These are phyloP conservation scores for Lipomyces lipofer DNA, from an alignment of 805 yeast genomes.

Conservation along the genomic window DNA sequence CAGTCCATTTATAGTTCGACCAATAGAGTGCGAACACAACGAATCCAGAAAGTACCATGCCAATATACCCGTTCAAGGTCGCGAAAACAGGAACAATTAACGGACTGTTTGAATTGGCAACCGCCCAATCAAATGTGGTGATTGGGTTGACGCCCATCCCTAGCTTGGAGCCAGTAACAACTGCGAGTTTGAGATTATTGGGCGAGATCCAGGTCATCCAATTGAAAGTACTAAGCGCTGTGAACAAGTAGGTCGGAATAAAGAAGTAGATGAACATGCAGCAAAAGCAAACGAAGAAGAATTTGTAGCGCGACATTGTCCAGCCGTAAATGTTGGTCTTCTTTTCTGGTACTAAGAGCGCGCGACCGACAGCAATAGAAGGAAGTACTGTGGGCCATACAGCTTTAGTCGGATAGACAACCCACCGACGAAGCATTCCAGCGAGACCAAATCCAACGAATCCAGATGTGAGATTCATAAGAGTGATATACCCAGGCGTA, in stretches of 20 bases:
- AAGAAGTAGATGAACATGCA: constrained; percentile 58
- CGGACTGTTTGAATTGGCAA: constrained; percentile 56
- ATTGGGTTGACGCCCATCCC: constrained; percentile 52
- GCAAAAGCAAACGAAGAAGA: constrained; percentile 48
- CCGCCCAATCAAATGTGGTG: constrained; percentile 53
- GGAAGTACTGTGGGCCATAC: constrained; percentile 69
- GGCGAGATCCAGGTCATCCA: constrained; percentile 48
- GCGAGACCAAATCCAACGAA: constrained; percentile 65
- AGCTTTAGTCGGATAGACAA: constrained; percentile 60
- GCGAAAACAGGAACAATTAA: constrained; percentile 60
- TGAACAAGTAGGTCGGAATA: constrained; percentile 66
- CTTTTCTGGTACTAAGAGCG: constrained; percentile 44
- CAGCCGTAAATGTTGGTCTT: constrained; percentile 53
- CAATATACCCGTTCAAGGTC: constrained; percentile 42
- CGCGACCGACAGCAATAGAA: constrained; percentile 55
- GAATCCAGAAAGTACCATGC: constrained; percentile 37
- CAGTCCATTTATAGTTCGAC: constrained; percentile 41
- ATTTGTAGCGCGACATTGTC: constrained; percentile 53
- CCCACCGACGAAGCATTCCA: constrained; percentile 56
- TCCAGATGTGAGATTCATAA: constrained; percentile 57
- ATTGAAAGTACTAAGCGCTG: constrained; percentile 60
- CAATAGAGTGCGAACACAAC: constrained; percentile 46
- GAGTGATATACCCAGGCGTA: constrained; percentile 48
- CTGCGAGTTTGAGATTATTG: constrained; percentile 52
- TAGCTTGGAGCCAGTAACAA: constrained; percentile 53